Evolutionary conservation across 139 green algal species (phyloP).

Genomic region (Ettlia oleoabundans): DNA sequence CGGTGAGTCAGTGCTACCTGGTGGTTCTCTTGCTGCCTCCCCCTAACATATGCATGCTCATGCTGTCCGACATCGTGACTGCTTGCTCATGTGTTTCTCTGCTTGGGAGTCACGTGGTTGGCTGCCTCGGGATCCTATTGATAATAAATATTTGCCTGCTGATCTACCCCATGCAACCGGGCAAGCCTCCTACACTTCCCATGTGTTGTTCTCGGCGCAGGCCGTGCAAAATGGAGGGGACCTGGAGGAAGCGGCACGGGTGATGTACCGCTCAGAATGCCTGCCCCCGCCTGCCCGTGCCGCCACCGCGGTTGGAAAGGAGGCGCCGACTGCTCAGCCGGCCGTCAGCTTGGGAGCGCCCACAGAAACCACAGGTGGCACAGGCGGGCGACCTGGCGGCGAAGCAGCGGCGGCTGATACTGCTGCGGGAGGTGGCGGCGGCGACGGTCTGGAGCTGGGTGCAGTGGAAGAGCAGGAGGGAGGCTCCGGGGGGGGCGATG

Average conservation of each 20-base stretch:
- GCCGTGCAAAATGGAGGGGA: slow-evolving; percentile 39
- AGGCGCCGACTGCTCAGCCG: not conserved
- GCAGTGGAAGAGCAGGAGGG: not conserved
- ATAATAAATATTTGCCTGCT: too few relatives aligned
- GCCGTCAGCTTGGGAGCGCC: not conserved
- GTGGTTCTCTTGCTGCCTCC: not conserved
- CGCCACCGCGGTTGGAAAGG: not conserved
- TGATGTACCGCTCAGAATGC: slow-evolving; percentile 44
- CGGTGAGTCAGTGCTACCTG: slow-evolving; percentile 7
- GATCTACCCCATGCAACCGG: too few relatives aligned
- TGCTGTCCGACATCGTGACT: too few relatives aligned
- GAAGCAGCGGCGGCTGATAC: not conserved
- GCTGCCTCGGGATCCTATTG: too few relatives aligned
- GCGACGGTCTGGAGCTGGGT: not conserved
- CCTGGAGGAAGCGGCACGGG: slow-evolving; percentile 45
- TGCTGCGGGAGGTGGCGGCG: not conserved
- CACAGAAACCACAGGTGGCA: not conserved
- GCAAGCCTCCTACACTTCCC: not conserved
- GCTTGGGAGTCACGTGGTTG: too few relatives aligned
- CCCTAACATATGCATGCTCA: not conserved
- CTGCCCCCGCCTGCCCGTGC: not conserved
- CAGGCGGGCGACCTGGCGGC: not conserved
- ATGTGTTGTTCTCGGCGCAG: not conserved
- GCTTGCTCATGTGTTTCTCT: too few relatives aligned
- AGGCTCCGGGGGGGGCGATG: not conserved